Evolutionary conservation across 306 rosid genomes (phyloP).

Genomic region (Vachellia collinsii): DNA sequence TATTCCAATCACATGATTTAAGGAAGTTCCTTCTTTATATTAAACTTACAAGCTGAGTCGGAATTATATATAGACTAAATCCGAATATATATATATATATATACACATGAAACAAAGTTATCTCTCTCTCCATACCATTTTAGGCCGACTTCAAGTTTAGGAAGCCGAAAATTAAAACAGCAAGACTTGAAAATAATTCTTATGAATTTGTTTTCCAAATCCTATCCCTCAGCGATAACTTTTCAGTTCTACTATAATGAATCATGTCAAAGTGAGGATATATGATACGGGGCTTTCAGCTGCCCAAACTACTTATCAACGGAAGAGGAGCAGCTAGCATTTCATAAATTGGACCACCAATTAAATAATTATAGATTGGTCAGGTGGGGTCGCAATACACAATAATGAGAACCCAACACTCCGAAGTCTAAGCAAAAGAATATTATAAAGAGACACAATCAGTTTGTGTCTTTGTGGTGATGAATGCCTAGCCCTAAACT

Average conservation of each 20-base stretch:
- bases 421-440: not conserved
- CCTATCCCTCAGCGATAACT: not conserved
- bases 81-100: not conserved
- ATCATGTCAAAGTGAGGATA: not conserved
- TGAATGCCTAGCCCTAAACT: too few relatives aligned
- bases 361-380: not conserved
- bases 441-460: not conserved
- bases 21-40: constrained; percentile 3
- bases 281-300: constrained; percentile 2
- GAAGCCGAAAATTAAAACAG: not conserved
- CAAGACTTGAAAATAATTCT: too few relatives aligned
- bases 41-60: not conserved
- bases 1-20: not conserved
- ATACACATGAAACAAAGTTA: not conserved
- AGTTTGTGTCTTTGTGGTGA: too few relatives aligned
- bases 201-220: too few relatives aligned
- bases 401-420: not conserved
- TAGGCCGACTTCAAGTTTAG: not conserved
- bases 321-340: constrained; percentile 10
- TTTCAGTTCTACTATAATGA: constrained; percentile 1
- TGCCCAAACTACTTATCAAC: not conserved
- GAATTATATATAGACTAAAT: not conserved
- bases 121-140: not conserved
- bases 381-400: constrained; percentile 23
- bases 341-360: constrained; percentile 13